These are phyloP conservation scores for Pseudotsuga menziesii DNA, from an alignment of 75 land plant genomes.

Conservation along the genomic window DNA sequence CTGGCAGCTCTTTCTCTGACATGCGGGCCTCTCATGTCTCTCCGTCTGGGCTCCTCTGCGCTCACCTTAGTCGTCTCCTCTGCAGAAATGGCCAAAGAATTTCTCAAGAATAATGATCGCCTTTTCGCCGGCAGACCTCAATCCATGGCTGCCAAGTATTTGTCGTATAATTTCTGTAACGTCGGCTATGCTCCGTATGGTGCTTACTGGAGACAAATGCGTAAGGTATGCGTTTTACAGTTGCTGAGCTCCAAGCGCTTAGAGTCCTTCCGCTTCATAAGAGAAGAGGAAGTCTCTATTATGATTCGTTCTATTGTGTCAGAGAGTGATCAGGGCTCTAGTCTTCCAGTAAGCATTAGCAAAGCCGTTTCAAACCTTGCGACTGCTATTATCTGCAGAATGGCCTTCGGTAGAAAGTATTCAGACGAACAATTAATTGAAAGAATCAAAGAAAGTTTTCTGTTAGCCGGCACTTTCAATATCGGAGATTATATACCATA, in stretches of 20 bases:
- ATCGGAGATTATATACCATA: constrained; percentile 21
- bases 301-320: not conserved
- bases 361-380: constrained; percentile 4
- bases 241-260: constrained; percentile 25
- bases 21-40: constrained; percentile 24
- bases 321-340: too few species aligned
- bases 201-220: constrained; percentile 17
- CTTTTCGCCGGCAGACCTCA: not conserved
- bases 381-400: constrained; percentile 28
- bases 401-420: constrained; percentile 28
- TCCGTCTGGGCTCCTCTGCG: constrained; percentile 8
- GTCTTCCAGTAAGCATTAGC: not conserved
- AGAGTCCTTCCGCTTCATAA: not conserved
- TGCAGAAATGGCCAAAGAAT: not conserved
- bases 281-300: not conserved
- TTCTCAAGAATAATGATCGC: constrained; percentile 16
- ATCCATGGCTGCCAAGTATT: not conserved
- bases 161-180: not conserved
- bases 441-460: constrained; percentile 17
- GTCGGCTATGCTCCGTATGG: constrained; percentile 13
- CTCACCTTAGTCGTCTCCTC: constrained; percentile 14
- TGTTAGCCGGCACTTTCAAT: constrained; percentile 29
- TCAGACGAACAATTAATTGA: constrained; percentile 14
- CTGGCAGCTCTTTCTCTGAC: not conserved
- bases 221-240: constrained; percentile 24